phyloP scores from a whole-genome alignment of 768 basidiomycete species.

The Multifurca ochricompacta region DNA sequence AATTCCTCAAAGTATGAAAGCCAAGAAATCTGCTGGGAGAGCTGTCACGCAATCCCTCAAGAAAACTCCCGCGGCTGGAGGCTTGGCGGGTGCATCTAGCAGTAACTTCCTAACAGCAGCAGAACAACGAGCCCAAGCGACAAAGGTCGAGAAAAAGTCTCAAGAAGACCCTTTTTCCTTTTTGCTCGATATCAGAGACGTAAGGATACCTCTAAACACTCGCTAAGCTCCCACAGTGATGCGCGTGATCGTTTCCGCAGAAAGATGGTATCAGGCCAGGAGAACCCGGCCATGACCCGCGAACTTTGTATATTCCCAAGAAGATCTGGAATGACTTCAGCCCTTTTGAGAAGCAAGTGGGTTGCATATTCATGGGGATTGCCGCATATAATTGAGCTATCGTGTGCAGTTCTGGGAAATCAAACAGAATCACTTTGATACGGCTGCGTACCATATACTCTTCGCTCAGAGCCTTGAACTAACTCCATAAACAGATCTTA shows the following conservation, averaged over 20 bases:
- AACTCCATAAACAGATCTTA: slow-evolving; percentile 44
- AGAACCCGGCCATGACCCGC: slow-evolving; percentile 84
- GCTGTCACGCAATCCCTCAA: slow-evolving; percentile 29
- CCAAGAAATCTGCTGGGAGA: slow-evolving; percentile 30
- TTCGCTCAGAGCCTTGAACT: slow-evolving; percentile 23
- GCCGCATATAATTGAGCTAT: background rate
- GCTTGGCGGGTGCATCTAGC: slow-evolving; percentile 22
- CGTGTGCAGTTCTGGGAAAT: slow-evolving; percentile 49
- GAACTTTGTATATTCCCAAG: slow-evolving; percentile 76
- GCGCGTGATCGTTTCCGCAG: slow-evolving; percentile 31
- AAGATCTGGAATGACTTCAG: slow-evolving; percentile 78
- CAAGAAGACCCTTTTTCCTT: slow-evolving; percentile 73
- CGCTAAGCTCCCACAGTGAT: background rate
- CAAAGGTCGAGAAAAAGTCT: slow-evolving; percentile 77
- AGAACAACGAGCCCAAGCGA: slow-evolving; percentile 63
- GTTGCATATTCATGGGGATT: background rate
- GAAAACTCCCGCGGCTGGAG: slow-evolving; percentile 27
- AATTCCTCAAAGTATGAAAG: slow-evolving; percentile 28
- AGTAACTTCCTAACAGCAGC: slow-evolving; percentile 72
- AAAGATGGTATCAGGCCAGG: slow-evolving; percentile 73
- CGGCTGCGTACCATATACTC: slow-evolving; percentile 37
- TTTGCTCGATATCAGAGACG: slow-evolving; percentile 64
- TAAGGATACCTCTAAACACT: slow-evolving; percentile 27
- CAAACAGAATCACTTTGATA: slow-evolving; percentile 96
- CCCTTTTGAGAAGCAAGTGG: slow-evolving; percentile 86